Percentiles rank a stretch among this genome's conserved stretches.
These are phyloP conservation scores for Ophiostoma quercus DNA, from an alignment of 2,329 filamentous ascomycete species.

Conservation along the genomic window DNA sequence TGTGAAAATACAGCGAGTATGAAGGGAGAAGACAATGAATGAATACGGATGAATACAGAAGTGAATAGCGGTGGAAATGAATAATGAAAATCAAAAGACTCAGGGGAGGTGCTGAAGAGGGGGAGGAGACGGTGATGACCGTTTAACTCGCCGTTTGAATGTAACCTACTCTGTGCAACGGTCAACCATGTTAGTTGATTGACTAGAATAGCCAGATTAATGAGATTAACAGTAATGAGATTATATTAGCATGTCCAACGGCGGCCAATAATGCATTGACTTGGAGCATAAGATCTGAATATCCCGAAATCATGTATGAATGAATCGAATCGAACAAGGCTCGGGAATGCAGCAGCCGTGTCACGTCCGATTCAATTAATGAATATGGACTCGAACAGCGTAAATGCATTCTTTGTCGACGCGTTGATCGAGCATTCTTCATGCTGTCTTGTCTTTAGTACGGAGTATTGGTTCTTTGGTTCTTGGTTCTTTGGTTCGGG, in stretches of 20 bases:
- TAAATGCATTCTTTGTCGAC: neutral
- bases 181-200: neutral
- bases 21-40: neutral
- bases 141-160: neutral
- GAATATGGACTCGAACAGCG: neutral
- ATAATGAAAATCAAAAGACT: conserved; percentile 17
- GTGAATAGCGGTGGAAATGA: conserved; percentile 12
- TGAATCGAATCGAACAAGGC: neutral
- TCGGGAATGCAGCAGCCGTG: conserved; percentile 3
- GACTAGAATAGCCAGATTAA: neutral
- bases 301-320: neutral
- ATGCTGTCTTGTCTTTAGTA: neutral
- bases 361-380: neutral
- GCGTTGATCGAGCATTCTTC: conserved; percentile 3
- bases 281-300: neutral
- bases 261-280: neutral
- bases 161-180: neutral
- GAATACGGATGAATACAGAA: neutral
- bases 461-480: neutral
- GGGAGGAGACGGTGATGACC: neutral
- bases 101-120: neutral
- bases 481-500: neutral
- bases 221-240: neutral
- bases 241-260: neutral
- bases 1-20: neutral